phyloP scores from a whole-genome alignment of 768 basidiomycete genomes.

The Tulasnella sp. region DNA sequence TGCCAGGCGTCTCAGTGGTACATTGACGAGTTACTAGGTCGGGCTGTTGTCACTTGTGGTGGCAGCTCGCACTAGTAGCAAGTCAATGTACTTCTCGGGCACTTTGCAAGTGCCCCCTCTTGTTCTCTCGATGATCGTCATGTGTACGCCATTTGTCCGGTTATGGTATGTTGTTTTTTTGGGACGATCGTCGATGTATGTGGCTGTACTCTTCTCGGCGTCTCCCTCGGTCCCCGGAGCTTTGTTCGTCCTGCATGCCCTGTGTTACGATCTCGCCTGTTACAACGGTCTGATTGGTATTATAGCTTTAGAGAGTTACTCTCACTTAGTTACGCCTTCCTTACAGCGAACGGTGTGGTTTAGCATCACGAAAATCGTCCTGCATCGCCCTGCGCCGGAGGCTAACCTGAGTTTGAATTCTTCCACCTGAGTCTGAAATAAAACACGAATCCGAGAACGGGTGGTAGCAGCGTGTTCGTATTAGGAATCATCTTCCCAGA shows the following conservation, averaged over 20 bases:
- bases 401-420: not conserved
- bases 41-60: not conserved
- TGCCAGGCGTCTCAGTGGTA: conserved; percentile 21
- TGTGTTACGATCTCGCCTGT: not conserved
- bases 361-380: not conserved
- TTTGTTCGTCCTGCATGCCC: not conserved
- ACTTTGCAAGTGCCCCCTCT: not conserved
- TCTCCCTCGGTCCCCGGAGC: not conserved
- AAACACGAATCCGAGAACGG: not conserved
- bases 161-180: conserved; percentile 11
- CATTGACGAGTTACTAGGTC: conserved; percentile 6
- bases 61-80: conserved; percentile 23
- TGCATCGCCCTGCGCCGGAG: not conserved
- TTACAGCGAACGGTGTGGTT: not conserved
- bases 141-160: not conserved
- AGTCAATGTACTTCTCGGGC: conserved; percentile 15
- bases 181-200: not conserved
- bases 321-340: not conserved
- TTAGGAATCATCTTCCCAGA: not conserved
- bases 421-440: not conserved
- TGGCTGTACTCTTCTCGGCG: conserved; percentile 1
- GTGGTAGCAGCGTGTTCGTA: not conserved
- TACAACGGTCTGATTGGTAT: not conserved
- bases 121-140: not conserved
- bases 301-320: too few relatives aligned